Evolutionary conservation across 345 rosid genomes (phyloP), one percentile per base, ranked within the genome.

Genomic region (Moricandia moricandioides): DNA sequence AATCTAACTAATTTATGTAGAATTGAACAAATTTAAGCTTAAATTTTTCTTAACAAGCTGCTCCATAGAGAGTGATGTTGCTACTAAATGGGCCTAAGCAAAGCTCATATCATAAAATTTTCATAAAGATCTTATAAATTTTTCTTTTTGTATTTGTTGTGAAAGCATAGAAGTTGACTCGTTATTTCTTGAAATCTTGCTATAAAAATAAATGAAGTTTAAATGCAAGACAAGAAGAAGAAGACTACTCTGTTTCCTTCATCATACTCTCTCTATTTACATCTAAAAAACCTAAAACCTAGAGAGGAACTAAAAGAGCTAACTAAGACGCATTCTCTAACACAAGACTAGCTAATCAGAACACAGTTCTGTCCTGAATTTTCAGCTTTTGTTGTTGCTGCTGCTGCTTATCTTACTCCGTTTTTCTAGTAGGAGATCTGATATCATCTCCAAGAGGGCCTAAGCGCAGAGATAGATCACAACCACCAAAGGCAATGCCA

Each of bases 381-480:
- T 14, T 77, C 61, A 63, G 61, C 66, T 31, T 2, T 56, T 64
- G 55, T 49, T 49, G 54, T 59, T 58, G 63, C 37, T 67, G 71
- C 6, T 49, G 60, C 21, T 66, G 79, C 71, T 77, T 11, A 17
- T 33, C 51, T 80, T 75, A 62, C 66, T 62, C 62, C 73, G 81
- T 75, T 81, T 82, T 2, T 33, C 80, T n/a, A 37, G 80, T 62
- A 68, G 65, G 58, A 63, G 78, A 34, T 43, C 70, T 62, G 17
- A 71, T 45, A 45, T 45, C 35, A 13, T 68, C 71, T 29, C 79
- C 79, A 60, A 76, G 76, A 78, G 92, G 89, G 56, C 98, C 98
- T 83, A 92, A 75, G 58, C 95, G 78, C 35, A 92, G 68, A 1
- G 98, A 88, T 8, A 92, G 79, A 79, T 92, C 97, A 74, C 96